Evolutionary conservation across 345 rosid genomes (phyloP).

Genomic region (Moricandia moricandioides): DNA sequence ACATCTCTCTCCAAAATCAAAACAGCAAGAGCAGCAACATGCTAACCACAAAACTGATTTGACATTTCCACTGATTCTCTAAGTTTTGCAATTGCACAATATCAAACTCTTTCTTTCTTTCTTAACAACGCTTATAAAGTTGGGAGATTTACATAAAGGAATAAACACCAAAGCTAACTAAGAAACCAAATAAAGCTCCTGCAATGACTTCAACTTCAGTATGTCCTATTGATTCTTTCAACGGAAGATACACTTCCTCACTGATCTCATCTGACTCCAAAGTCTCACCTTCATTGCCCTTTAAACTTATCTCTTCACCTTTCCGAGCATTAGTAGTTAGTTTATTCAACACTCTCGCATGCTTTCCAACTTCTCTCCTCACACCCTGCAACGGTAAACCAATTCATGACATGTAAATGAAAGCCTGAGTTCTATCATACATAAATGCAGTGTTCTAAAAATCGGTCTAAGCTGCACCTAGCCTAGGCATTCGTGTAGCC

Average conservation of each 20-base stretch:
- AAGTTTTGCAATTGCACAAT: not conserved
- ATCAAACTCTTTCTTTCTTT: conserved; percentile 7
- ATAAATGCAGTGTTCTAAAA: too few species aligned
- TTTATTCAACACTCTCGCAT: conserved; percentile 63
- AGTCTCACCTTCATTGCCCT: conserved; percentile 2
- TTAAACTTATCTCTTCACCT: conserved; percentile 32
- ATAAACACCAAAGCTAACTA: conserved; percentile 54
- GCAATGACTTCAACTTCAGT: conserved; percentile 81
- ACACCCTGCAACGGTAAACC: conserved; percentile 55
- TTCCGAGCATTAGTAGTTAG: conserved; percentile 12
- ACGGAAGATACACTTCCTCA: conserved; percentile 16
- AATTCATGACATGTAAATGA: not conserved
- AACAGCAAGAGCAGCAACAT: not conserved
- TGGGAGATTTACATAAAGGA: not conserved
- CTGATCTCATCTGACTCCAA: conserved; percentile 24
- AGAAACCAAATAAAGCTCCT: conserved; percentile 71
- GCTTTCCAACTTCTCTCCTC: conserved; percentile 92
- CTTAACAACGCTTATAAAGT: not conserved
- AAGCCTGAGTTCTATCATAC: too few species aligned
- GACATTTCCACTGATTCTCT: conserved; percentile 9
- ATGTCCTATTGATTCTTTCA: conserved; percentile 88
- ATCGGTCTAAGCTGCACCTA: too few species aligned
- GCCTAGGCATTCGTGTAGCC: too few species aligned
- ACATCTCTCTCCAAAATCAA: conserved; percentile 64
- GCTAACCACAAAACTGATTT: conserved; percentile 3